A percentile compares a stretch with the other conserved stretches of the same genome.
These are phyloP conservation scores for Combretum micranthum DNA, from an alignment of 345 rosid species.

Conservation along the genomic window DNA sequence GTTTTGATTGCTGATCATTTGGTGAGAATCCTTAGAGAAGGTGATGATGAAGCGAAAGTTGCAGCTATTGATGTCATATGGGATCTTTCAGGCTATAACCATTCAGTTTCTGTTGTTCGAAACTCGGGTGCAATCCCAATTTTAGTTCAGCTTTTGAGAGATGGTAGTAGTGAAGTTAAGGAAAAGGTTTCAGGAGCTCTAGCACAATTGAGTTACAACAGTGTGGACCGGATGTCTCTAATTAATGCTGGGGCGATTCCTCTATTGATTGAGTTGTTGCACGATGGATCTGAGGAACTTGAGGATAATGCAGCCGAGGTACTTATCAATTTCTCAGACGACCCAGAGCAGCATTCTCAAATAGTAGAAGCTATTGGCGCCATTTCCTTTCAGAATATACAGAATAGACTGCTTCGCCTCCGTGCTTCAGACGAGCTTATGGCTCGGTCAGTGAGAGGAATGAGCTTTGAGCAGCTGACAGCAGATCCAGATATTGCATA, in stretches of 20 bases:
- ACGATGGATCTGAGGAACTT: constrained; percentile 39
- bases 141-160: constrained; percentile 37
- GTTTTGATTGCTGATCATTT: constrained; percentile 37
- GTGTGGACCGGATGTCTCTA: constrained; percentile 34
- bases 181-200: constrained; percentile 44
- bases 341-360: constrained; percentile 22
- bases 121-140: constrained; percentile 52
- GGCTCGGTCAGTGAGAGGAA: constrained; percentile 37
- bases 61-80: constrained; percentile 57
- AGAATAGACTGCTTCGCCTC: constrained; percentile 27
- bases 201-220: constrained; percentile 44
- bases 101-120: constrained; percentile 37
- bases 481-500: constrained; percentile 20
- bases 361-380: constrained; percentile 30
- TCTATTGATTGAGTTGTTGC: constrained; percentile 34
- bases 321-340: constrained; percentile 38
- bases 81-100: constrained; percentile 47
- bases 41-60: constrained; percentile 35
- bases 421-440: constrained; percentile 31
- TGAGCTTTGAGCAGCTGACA: constrained; percentile 34
- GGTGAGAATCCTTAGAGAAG: constrained; percentile 55
- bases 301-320: constrained; percentile 47
- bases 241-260: constrained; percentile 32
- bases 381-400: constrained; percentile 34
- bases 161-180: constrained; percentile 31